A percentile compares a stretch with the other conserved stretches of the same genome.
These are phyloP conservation scores for Ulvella scutata DNA, from an alignment of 139 green algal genomes.

Conservation along the genomic window DNA sequence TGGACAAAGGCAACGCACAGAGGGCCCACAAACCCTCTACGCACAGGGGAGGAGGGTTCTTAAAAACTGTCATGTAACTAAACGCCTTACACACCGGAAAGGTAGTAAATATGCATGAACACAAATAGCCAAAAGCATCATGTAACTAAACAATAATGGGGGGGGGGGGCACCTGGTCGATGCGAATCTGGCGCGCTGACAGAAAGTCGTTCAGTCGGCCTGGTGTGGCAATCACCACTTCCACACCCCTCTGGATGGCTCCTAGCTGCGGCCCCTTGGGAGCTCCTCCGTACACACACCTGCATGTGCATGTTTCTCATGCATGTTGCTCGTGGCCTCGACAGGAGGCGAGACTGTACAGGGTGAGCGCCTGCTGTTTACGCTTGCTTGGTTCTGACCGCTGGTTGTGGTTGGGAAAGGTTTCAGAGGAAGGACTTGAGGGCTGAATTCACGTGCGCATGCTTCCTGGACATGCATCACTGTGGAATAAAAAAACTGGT, in stretches of 20 bases:
- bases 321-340: not conserved
- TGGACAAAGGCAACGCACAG: too few species aligned
- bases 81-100: too few species aligned
- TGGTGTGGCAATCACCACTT: constrained; percentile 82
- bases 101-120: not conserved
- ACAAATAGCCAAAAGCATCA: not conserved
- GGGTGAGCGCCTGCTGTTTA: not conserved
- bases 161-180: constrained; percentile 19
- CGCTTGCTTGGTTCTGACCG: constrained; percentile 5
- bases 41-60: too few species aligned
- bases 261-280: constrained; percentile 71
- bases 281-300: constrained; percentile 73
- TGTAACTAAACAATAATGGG: not conserved
- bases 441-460: too few species aligned
- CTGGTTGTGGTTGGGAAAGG: too few species aligned
- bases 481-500: too few species aligned
- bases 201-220: constrained; percentile 88
- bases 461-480: too few species aligned
- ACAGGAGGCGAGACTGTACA: not conserved
- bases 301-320: constrained; percentile 4
- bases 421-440: too few species aligned
- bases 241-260: constrained; percentile 51
- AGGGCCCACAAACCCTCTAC: too few species aligned
- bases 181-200: constrained; percentile 38
- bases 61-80: too few species aligned